Evolutionary conservation across 2,329 filamentous ascomycete species (phyloP), one percentile per base, ranked within the genome.

Genomic region (Nigrospora sphaerica): DNA sequence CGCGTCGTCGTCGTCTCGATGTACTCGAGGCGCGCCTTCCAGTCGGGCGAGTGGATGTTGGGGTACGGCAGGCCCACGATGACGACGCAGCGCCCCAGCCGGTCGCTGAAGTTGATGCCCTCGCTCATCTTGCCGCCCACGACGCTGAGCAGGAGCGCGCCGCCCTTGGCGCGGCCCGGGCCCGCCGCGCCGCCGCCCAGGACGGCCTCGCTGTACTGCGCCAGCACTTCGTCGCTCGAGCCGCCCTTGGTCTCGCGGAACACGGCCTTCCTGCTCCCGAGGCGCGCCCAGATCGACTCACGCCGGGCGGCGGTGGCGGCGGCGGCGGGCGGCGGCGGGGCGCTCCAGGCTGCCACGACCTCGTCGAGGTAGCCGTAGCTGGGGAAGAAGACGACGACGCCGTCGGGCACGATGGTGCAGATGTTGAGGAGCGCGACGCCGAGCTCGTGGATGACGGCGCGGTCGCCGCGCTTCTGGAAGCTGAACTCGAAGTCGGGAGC

Each of bases 31-130:
- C 92, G 92, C 0, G 92, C 89, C 63, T 88, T 90, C 92, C 92
- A 97, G 58, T 96, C 89, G 1, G 90, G 83, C 11, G 86, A 89
- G 55, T 87, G 81, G 45, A 90, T 83, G 56, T 97, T 98, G 0
- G 93, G 90, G 56, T 95, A 98, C 0, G 93, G 93, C 4, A 98
- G 71, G 0, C 93, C 93, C 13, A 97, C 80, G n/a, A 97, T 86
- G 13, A 95, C 72, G 10, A 98, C 90, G 45, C 88, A 92, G 23
- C 93, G 83, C 1, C 93, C 93, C 0, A 98, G 80, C 3, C 78
- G 75, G 67, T 98, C 91, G 1, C 88, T 92, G 69, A 98, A 98
- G 67, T 98, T 98, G 70, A 98, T 98, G 53, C 93, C 93, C 67
- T 98, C 93, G 48, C 88, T 95, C 69, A 98, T 85, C 55, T 92